Base-by-base conservation (phyloP, 768 basidiomycete species). In the Galerina marginata region DNA sequence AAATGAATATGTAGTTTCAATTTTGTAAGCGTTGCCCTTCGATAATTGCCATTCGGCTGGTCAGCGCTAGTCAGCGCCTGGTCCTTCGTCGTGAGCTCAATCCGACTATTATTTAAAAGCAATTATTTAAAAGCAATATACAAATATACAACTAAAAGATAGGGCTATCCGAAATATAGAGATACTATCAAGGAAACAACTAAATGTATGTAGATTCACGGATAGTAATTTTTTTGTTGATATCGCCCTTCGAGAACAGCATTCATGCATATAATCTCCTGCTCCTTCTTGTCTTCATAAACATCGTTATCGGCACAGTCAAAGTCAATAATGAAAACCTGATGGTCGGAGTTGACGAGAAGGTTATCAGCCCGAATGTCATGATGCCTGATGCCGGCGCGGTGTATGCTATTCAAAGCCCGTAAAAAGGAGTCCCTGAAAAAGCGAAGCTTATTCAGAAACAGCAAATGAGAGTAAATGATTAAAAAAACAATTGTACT, bases 281-380 rank as follows among this genome's bases (percentile, higher is more conserved):
- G 47, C 11, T 48, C 47, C 26, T 11, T 48, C 25, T 48, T 48
- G 6, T 48, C 47, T 10, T 25, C 6, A 10, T 29, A 26, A 4
- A 26, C 47, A 12, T 48, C 25, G 47, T 16, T 26, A 29, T 48
- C 47, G 10, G 68, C 61, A 29, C 61, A 54, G 46, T 71, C 68
- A 57, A 74, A 72, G 52, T 72, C 71, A 38, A 68, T 69, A 36
- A 65, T 20, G 25, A 44, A 60, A 39, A 65, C 64, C 9, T 42
- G 44, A 10, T 65, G 65, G 1, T 59, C 51, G 29, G 65, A 52
- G 29, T 68, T 54, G 26, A 69, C 50, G n/a, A 65, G 55, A 45
- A 74, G 51, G 37, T 74, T 74, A 14, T 60, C 29, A 2, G 61
- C 48, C 10, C 69, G 66, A 16, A 74, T 48, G 50, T 74, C 72